These are phyloP conservation scores for Trichoderma parareesei DNA, from an alignment of 495 filamentous ascomycete species.

Conservation along the genomic window DNA sequence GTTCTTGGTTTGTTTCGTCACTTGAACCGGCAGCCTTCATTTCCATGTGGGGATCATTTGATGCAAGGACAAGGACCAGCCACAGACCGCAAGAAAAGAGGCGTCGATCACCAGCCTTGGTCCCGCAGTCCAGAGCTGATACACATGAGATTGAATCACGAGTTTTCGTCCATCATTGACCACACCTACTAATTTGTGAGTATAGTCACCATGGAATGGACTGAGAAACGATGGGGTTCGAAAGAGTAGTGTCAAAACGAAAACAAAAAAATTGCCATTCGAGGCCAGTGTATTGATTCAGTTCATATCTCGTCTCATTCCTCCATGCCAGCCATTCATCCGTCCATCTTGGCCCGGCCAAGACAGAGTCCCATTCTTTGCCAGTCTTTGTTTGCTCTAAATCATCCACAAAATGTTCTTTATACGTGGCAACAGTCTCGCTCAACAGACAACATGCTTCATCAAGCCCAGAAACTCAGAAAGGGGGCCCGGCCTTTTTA, in stretches of 20 bases:
- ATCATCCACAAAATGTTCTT: neutral
- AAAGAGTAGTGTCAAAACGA: neutral
- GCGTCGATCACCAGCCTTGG: too few relatives aligned
- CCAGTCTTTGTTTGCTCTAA: neutral
- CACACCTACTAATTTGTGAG: too few relatives aligned
- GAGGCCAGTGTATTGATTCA: neutral
- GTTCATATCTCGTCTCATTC: neutral
- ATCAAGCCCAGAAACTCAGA: neutral
- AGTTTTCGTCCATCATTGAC: too few relatives aligned
- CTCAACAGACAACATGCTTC: neutral
- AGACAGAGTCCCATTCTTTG: neutral
- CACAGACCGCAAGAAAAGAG: too few relatives aligned
- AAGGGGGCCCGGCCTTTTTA: conserved; percentile 32
- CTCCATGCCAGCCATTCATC: neutral
- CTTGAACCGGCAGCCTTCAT: too few relatives aligned
- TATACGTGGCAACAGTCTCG: neutral
- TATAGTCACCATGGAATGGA: too few relatives aligned
- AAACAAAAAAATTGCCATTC: neutral
- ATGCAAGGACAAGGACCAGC: too few relatives aligned
- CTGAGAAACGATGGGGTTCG: too few relatives aligned
- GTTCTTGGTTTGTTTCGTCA: too few relatives aligned
- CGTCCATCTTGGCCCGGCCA: neutral
- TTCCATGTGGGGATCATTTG: too few relatives aligned
- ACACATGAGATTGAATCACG: too few relatives aligned
- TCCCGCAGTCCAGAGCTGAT: too few relatives aligned